Evolutionary conservation across 768 basidiomycete genomes (phyloP).

Genomic region (Russula foetens): DNA sequence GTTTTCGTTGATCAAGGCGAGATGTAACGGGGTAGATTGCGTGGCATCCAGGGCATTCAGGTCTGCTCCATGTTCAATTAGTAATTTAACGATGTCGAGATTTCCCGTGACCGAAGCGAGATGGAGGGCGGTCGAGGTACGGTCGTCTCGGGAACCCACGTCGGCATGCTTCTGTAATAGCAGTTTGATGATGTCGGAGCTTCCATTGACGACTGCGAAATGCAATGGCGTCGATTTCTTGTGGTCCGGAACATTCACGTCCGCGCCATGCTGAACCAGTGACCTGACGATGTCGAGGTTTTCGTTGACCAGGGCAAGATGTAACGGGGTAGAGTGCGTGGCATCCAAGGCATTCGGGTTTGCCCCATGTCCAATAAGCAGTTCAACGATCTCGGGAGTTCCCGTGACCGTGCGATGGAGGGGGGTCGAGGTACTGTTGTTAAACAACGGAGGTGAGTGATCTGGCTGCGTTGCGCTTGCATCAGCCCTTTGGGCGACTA

Average conservation of each 20-base stretch:
- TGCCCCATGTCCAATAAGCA: no score
- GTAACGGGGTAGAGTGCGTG: no score
- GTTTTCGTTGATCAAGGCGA: no score
- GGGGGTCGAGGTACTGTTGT: no score
- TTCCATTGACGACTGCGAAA: neutral
- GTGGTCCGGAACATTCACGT: neutral
- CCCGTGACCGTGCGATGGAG: neutral
- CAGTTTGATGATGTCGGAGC: neutral
- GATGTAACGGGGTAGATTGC: no score
- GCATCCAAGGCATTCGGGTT: no score
- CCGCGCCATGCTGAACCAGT: neutral
- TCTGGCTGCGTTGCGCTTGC: neutral
- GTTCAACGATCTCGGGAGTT: neutral
- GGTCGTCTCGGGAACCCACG: neutral
- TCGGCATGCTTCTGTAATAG: neutral
- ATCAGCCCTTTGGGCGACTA: neutral
- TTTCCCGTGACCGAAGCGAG: neutral
- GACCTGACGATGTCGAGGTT: no score
- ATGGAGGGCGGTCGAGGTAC: no score
- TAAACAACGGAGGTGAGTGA: neutral
- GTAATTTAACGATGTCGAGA: neutral
- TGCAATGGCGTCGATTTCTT: neutral
- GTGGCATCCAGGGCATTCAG: no score
- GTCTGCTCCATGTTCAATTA: no score
- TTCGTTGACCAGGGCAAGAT: no score